phyloP scores from a whole-genome alignment of 2,329 filamentous ascomycete genomes.

The Stagonosporopsis rhizophila region DNA sequence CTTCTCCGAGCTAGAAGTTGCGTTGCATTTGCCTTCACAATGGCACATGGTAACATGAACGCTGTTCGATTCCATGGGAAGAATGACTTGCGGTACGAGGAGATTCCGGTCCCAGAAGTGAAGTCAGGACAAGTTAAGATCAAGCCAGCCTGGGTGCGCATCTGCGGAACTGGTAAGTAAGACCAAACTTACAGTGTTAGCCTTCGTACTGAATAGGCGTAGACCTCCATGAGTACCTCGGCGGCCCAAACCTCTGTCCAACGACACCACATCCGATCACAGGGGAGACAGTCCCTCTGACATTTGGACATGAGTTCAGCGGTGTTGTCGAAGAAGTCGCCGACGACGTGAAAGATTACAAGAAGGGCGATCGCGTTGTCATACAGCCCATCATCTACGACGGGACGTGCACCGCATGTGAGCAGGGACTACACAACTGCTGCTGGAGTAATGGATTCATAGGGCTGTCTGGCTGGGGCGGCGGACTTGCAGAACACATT shows the following conservation, averaged over 20 bases:
- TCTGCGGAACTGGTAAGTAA: conserved; percentile 43
- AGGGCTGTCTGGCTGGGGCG: conserved; percentile 61
- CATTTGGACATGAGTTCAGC: conserved; percentile 62
- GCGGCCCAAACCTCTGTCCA: conserved; percentile 58
- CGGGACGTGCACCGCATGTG: conserved; percentile 59
- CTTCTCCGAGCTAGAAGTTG: not conserved
- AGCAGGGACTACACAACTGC: conserved; percentile 61
- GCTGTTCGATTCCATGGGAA: conserved; percentile 57
- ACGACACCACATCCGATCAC: conserved; percentile 63
- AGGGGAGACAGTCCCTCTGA: conserved; percentile 59
- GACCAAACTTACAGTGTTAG: not conserved
- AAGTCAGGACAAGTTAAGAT: conserved; percentile 54
- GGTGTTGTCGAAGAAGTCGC: conserved; percentile 61
- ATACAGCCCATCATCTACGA: conserved; percentile 64
- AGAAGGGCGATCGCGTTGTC: conserved; percentile 57
- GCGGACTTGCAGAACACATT: conserved; percentile 60
- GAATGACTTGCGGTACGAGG: conserved; percentile 53
- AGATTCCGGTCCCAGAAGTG: conserved; percentile 51
- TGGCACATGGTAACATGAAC: conserved; percentile 50
- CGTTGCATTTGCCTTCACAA: conserved; percentile 9
- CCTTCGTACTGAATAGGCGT: not conserved
- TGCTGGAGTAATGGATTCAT: conserved; percentile 63
- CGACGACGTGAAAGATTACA: conserved; percentile 57
- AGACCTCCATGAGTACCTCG: conserved; percentile 59
- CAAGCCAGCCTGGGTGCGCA: conserved; percentile 52